Evolutionary conservation across 345 rosid species (phyloP), one percentile per base, ranked within the genome.

Genomic region (Populus nigra): DNA sequence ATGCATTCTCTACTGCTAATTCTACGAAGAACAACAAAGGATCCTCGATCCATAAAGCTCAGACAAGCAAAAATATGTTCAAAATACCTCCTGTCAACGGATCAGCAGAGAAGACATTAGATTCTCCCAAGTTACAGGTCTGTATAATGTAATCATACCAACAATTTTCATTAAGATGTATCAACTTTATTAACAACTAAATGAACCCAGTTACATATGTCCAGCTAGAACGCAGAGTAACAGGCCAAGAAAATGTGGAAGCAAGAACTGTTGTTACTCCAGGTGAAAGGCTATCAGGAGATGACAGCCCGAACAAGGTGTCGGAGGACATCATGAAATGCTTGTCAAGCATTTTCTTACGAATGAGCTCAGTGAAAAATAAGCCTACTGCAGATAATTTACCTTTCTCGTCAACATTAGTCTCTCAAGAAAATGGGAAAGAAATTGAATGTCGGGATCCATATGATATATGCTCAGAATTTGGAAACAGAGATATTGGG

Each of bases 261-360:
- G 80, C 66, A 38, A 85, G 82, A 49, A 83, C 66, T 71, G 67
- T 49, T 75, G 31, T 70, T 76, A 74, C 66, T 57, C 23, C 77
- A 36, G 86, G 80, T 18, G 87, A 82, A 75, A 82, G 59, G 71
- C 15, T 25, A 12, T 15, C 47, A 27, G 82, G 76, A 68, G 75
- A 78, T 49, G 66, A 84, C 59, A 74, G 80, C 27, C 94, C 98
- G 6, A 91, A 90, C 86, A 88, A 84, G 81, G 73, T 88, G 53
- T 92, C 97, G 0, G 97, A 91, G 84, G 90, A 90, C 70, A 81
- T 91, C 53, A 82, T 91, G 31, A 90, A 82, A 85, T 94, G 92
- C 83, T 79, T 93, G 47, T 81, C 89, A 17, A 88, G 71, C 85
- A 89, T 93, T 75, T 84, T 89, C 81, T 73, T 83, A 53, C 84